These are phyloP conservation scores for Pogostemon cablin DNA, from an alignment of 257 asterid genomes.

Conservation along the genomic window DNA sequence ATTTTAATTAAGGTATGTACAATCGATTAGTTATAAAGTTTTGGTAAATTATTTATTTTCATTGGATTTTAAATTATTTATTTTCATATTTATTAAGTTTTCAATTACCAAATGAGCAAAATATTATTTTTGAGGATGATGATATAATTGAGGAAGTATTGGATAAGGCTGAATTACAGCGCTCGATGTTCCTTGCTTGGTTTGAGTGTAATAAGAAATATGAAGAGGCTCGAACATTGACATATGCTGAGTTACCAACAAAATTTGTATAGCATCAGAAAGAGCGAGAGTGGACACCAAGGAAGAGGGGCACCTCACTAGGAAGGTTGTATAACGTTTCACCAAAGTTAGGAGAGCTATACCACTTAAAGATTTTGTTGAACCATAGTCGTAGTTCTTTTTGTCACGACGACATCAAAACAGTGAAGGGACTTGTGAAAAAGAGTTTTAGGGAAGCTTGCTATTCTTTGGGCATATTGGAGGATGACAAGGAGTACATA, in stretches of 20 bases:
- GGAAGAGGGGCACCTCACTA: background rate
- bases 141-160: background rate
- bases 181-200: background rate
- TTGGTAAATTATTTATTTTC: no score
- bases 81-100: background rate
- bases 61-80: no score
- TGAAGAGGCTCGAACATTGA: background rate
- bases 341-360: background rate
- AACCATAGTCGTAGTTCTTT: no score
- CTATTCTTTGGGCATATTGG: background rate
- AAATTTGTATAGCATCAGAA: background rate
- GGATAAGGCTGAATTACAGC: background rate
- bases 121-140: background rate
- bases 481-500: background rate
- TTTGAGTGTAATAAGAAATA: background rate
- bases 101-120: background rate
- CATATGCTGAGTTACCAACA: background rate
- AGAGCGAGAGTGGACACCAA: background rate
- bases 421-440: no score
- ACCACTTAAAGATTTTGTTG: no score
- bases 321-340: background rate
- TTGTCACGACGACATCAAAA: no score
- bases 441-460: background rate
- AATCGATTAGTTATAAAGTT: no score
- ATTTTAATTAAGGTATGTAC: no score